Conservation (phyloP, 768 basidiomycete species). For the Exsudoporus frostii region DNA sequence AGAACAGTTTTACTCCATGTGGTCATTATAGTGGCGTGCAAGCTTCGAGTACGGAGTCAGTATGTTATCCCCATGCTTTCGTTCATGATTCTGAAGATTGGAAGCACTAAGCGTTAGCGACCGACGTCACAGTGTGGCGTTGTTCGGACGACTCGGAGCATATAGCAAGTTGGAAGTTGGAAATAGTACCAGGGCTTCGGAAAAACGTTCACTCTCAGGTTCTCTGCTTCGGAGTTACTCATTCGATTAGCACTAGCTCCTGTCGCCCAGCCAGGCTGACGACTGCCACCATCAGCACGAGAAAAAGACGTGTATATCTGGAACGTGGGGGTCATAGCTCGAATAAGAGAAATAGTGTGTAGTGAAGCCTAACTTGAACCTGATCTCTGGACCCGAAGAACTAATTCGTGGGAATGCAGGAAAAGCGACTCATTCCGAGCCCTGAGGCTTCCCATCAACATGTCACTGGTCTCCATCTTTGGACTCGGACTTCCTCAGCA, state of each 20-base stretch:
- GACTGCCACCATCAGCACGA: background rate
- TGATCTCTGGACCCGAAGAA: background rate
- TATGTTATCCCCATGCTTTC: too few relatives aligned
- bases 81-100: too few relatives aligned
- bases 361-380: too few relatives aligned
- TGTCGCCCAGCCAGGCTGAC: background rate
- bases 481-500: background rate
- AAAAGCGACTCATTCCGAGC: background rate
- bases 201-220: background rate
- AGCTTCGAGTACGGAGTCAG: too few relatives aligned
- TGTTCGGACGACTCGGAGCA: too few relatives aligned
- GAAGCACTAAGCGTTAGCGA: background rate
- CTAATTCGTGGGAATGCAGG: background rate
- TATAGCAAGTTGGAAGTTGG: too few relatives aligned
- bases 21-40: too few relatives aligned
- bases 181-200: background rate
- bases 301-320: background rate
- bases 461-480: background rate
- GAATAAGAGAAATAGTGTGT: background rate
- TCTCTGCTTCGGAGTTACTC: background rate
- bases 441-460: background rate
- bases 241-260: background rate
- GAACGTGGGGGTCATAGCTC: background rate
- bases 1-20: too few relatives aligned
- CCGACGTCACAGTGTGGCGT: background rate